phyloP scores from a whole-genome alignment of 2,329 filamentous ascomycete species.

The Zymoseptoria tritici region DNA sequence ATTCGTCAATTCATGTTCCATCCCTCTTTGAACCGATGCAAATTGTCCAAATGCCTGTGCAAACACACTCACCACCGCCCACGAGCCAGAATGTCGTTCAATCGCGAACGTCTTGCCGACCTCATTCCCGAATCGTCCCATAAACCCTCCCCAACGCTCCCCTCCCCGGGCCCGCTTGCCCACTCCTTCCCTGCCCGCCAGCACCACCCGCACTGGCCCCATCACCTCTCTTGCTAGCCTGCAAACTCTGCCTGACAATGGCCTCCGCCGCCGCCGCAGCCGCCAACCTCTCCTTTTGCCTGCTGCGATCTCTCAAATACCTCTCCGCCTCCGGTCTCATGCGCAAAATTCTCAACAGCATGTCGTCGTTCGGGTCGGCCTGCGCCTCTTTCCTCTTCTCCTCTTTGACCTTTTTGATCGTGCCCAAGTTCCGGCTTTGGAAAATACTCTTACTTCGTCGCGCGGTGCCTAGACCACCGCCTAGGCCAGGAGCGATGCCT shows the following conservation, averaged over 20 bases:
- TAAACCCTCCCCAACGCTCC: constrained; percentile 10
- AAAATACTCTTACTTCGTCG: constrained; percentile 59
- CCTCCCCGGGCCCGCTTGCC: constrained; percentile 4
- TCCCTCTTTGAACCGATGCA: too few species aligned
- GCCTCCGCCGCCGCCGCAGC: constrained; percentile 85
- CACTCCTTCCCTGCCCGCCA: constrained; percentile 4
- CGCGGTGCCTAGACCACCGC: constrained; percentile 50
- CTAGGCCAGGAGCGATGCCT: constrained; percentile 18
- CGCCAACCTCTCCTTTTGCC: constrained; percentile 88
- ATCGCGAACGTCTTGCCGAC: background rate
- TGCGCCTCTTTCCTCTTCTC: constrained; percentile 93
- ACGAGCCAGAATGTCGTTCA: background rate
- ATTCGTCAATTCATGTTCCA: too few species aligned
- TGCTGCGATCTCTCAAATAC: constrained; percentile 82
- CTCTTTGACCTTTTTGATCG: constrained; percentile 92
- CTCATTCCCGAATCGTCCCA: constrained; percentile 17
- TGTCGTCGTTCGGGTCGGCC: constrained; percentile 93
- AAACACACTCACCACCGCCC: background rate
- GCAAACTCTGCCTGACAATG: constrained; percentile 88
- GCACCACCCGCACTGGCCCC: constrained; percentile 4
- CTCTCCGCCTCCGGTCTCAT: constrained; percentile 86
- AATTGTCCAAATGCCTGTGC: too few species aligned
- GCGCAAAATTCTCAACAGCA: constrained; percentile 88
- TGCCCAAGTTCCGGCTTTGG: constrained; percentile 88
- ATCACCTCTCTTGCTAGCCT: constrained; percentile 34